These are phyloP conservation scores for Perkinsela sp. DNA, from an alignment of 208 protist species.

Conservation along the genomic window DNA sequence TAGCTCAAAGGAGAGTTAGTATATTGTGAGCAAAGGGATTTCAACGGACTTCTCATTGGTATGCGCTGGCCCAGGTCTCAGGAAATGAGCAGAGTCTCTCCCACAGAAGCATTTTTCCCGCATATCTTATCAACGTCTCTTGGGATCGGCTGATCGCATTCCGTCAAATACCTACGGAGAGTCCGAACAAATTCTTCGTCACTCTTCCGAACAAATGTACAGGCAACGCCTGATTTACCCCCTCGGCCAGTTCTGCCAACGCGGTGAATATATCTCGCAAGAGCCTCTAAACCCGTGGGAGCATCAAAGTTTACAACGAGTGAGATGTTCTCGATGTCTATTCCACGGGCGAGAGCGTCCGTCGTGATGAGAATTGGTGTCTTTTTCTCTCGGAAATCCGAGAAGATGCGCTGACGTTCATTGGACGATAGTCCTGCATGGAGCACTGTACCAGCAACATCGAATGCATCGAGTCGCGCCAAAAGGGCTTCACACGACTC, in stretches of 20 bases:
- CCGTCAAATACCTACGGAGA: not conserved
- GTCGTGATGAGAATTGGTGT: constrained; percentile 88
- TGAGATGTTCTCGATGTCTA: constrained; percentile 78
- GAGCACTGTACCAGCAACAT: constrained; percentile 6
- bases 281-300: constrained; percentile 16
- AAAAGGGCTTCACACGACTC: not conserved
- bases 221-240: constrained; percentile 77
- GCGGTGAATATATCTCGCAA: constrained; percentile 97
- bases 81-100: no score
- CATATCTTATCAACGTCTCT: not conserved
- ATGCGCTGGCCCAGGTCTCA: no score
- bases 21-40: no score
- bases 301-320: constrained; percentile 94
- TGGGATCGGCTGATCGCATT: not conserved
- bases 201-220: constrained; percentile 82
- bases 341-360: constrained; percentile 67
- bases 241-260: constrained; percentile 96
- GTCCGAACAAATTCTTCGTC: constrained; percentile 17
- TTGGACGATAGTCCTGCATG: constrained; percentile 52
- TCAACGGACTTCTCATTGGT: no score
- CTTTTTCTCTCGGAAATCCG: constrained; percentile 67
- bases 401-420: constrained; percentile 77
- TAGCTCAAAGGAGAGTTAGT: no score
- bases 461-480: not conserved
- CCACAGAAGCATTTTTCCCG: no score